These are phyloP conservation scores for Apiospora marii DNA, from an alignment of 2,329 filamentous ascomycete genomes.

Conservation along the genomic window DNA sequence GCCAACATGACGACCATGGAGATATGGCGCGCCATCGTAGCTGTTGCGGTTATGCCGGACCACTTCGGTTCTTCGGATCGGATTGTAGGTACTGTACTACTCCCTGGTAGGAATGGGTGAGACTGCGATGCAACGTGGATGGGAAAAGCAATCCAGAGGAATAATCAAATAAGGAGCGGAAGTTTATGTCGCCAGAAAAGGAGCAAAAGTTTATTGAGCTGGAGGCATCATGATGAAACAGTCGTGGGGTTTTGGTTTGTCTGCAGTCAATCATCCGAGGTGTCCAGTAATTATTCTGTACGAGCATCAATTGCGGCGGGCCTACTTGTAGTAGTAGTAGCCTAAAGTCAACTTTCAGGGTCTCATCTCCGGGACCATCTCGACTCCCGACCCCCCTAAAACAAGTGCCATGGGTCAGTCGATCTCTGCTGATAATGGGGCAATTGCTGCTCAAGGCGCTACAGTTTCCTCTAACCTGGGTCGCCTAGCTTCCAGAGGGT, in stretches of 20 bases:
- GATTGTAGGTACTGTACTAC: background rate
- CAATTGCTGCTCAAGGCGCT: background rate
- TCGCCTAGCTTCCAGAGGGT: background rate
- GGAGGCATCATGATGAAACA: conserved; percentile 16
- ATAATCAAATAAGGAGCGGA: background rate
- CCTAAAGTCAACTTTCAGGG: conserved; percentile 7
- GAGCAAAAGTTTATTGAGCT: conserved; percentile 8
- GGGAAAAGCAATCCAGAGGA: background rate
- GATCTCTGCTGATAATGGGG: conserved; percentile 19
- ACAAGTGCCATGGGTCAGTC: background rate
- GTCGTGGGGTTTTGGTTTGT: background rate
- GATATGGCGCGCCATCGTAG: conserved; percentile 62
- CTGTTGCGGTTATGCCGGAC: background rate
- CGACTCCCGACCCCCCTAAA: background rate
- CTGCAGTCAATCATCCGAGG: background rate
- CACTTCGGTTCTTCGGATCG: background rate
- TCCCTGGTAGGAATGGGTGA: background rate
- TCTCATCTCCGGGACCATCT: conserved; percentile 4
- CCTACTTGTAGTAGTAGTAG: too few relatives aligned
- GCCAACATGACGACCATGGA: conserved; percentile 62
- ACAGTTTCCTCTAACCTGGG: background rate
- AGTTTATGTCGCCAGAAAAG: background rate
- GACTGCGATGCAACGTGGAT: background rate
- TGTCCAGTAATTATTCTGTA: background rate
- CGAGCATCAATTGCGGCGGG: background rate